A percentile compares a stretch with the other conserved stretches of the same genome.
Evolutionary conservation across 108 stramenopile species (phyloP).

Genomic region (Stephanodiscus minutulus): DNA sequence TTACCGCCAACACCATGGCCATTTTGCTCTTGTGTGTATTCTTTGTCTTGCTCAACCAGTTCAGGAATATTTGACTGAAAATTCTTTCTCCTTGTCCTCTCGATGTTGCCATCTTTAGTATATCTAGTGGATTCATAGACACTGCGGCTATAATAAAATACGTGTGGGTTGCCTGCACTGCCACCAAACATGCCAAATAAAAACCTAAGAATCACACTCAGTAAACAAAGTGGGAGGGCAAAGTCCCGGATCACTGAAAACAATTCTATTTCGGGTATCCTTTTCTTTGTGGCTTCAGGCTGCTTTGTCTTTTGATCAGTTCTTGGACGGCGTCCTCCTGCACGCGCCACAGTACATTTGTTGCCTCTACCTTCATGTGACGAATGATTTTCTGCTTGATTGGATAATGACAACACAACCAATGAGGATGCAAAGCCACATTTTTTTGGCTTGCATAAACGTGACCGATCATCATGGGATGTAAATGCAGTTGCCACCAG

Average conservation of each 20-base stretch:
- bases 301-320: neutral
- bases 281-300: neutral
- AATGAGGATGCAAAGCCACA: neutral
- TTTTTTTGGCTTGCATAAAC: neutral
- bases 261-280: neutral
- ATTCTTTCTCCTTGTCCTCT: conserved; percentile 44
- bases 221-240: conserved; percentile 14
- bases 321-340: conserved; percentile 33
- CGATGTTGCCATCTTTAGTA: conserved; percentile 48
- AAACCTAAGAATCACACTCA: conserved; percentile 15
- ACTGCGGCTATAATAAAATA: conserved; percentile 51
- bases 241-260: conserved; percentile 19
- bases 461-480: neutral
- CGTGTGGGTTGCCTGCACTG: conserved; percentile 11
- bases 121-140: conserved; percentile 48
- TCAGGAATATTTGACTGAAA: conserved; percentile 52
- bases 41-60: conserved; percentile 24
- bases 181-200: conserved; percentile 36
- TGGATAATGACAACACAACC: neutral
- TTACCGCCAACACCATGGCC: neutral
- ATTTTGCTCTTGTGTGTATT: neutral
- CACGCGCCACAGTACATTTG: conserved; percentile 20
- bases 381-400: neutral
- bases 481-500: neutral
- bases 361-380: neutral